A percentile compares a stretch with the other conserved stretches of the same genome.
phyloP scores from a whole-genome alignment of 176 grass and related monocot species.

The Urochloa ruziziensis region DNA sequence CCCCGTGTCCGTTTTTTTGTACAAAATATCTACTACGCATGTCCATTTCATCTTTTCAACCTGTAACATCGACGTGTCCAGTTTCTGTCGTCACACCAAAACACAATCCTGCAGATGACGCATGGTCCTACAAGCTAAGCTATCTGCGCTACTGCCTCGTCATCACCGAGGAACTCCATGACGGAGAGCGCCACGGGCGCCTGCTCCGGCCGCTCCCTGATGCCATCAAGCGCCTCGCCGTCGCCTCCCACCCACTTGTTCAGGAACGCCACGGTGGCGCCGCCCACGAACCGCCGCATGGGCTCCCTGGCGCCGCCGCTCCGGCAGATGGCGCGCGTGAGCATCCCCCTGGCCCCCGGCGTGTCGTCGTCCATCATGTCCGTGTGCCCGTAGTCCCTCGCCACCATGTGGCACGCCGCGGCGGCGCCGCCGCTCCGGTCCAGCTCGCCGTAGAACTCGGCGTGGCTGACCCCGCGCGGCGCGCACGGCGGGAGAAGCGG shows the following conservation, averaged over 20 bases:
- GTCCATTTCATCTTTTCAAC: too few relatives aligned
- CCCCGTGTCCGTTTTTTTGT: too few relatives aligned
- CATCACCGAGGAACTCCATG: conserved; percentile 27
- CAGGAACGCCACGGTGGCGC: conserved; percentile 73
- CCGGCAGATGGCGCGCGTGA: conserved; percentile 52
- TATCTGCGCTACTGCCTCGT: background rate
- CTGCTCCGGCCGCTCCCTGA: conserved; percentile 41
- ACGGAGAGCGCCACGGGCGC: conserved; percentile 57
- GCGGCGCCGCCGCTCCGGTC: background rate
- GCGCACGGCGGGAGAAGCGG: conserved; percentile 61
- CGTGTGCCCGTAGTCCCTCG: conserved; percentile 68
- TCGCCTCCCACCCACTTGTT: conserved; percentile 35
- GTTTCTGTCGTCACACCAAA: background rate
- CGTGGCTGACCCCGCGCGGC: conserved; percentile 62
- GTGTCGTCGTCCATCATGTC: conserved; percentile 94
- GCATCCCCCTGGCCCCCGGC: conserved; percentile 47
- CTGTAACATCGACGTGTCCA: background rate
- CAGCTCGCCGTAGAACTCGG: conserved; percentile 56
- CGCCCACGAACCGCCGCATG: conserved; percentile 77
- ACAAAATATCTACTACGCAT: too few relatives aligned
- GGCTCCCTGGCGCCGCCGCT: conserved; percentile 59
- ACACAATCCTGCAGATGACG: background rate
- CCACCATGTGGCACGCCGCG: conserved; percentile 66
- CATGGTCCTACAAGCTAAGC: background rate
- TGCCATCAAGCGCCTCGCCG: conserved; percentile 23